These are phyloP conservation scores for Artemisia annua DNA, from an alignment of 129 eudicot species.

Conservation along the genomic window DNA sequence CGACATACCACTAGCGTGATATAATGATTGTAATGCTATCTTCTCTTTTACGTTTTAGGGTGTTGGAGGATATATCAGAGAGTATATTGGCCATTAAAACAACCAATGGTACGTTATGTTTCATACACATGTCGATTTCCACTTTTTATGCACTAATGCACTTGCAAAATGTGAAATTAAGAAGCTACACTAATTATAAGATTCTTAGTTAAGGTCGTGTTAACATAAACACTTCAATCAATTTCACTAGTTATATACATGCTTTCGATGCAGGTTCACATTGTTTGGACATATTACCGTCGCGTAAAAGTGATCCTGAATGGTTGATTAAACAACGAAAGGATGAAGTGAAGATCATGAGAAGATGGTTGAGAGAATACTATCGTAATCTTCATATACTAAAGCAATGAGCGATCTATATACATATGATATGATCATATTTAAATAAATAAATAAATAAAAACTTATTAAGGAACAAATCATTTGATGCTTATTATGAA, in stretches of 20 bases:
- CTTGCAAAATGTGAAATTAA: too few species aligned
- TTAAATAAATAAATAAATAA: too few species aligned
- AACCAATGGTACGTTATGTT: slow-evolving; percentile 46
- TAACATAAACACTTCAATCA: too few species aligned
- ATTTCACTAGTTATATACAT: too few species aligned
- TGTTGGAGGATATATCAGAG: slow-evolving; percentile 57
- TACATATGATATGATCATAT: not conserved
- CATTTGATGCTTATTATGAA: too few species aligned
- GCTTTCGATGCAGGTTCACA: slow-evolving; percentile 42
- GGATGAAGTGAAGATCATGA: slow-evolving; percentile 34
- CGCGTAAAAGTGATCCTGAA: slow-evolving; percentile 39
- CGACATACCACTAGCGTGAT: not conserved
- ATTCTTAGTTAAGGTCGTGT: too few species aligned
- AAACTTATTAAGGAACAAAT: too few species aligned
- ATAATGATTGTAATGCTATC: slow-evolving; percentile 14
- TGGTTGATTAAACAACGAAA: slow-evolving; percentile 52
- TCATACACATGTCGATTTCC: not conserved
- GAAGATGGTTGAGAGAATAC: slow-evolving; percentile 41
- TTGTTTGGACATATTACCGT: slow-evolving; percentile 42
- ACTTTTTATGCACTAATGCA: too few species aligned
- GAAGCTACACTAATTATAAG: too few species aligned
- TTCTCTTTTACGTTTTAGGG: slow-evolving; percentile 39
- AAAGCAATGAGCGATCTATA: slow-evolving; percentile 9
- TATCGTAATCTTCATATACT: slow-evolving; percentile 30
- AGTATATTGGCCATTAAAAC: slow-evolving; percentile 49